Conservation (phyloP, 176 grass and related monocot species). For the Saccharum spontaneum region DNA sequence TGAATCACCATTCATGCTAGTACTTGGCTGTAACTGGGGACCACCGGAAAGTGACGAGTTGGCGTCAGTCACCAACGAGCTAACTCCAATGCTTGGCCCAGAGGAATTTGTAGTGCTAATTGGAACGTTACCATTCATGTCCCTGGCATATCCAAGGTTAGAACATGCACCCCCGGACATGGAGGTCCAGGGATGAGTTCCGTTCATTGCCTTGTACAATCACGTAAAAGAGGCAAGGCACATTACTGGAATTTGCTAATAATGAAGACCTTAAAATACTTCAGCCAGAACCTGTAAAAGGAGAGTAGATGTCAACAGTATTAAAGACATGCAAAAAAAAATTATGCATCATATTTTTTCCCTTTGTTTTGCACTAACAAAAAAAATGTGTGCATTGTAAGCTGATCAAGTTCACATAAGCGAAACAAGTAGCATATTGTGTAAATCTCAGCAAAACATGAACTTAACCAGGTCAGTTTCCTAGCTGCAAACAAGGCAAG, state of each 20-base stretch:
- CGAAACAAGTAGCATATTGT: neutral
- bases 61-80: constrained; percentile 84
- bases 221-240: constrained; percentile 9
- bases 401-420: neutral
- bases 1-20: constrained; percentile 85
- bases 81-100: constrained; percentile 83
- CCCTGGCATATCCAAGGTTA: constrained; percentile 52
- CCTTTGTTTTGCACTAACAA: neutral
- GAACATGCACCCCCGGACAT: constrained; percentile 56
- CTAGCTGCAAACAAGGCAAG: neutral
- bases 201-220: constrained; percentile 50
- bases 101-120: constrained; percentile 74
- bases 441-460: neutral
- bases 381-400: neutral
- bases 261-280: constrained; percentile 28
- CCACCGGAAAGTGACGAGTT: constrained; percentile 89
- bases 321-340: neutral
- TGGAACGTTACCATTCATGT: constrained; percentile 55
- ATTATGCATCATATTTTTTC: neutral
- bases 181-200: constrained; percentile 32
- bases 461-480: neutral
- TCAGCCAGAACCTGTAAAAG: constrained; percentile 3
- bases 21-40: constrained; percentile 79
- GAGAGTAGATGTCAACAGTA: neutral
- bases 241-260: constrained; percentile 14